phyloP scores from a whole-genome alignment of 176 grass and related monocot species.

The Zea luxurians region DNA sequence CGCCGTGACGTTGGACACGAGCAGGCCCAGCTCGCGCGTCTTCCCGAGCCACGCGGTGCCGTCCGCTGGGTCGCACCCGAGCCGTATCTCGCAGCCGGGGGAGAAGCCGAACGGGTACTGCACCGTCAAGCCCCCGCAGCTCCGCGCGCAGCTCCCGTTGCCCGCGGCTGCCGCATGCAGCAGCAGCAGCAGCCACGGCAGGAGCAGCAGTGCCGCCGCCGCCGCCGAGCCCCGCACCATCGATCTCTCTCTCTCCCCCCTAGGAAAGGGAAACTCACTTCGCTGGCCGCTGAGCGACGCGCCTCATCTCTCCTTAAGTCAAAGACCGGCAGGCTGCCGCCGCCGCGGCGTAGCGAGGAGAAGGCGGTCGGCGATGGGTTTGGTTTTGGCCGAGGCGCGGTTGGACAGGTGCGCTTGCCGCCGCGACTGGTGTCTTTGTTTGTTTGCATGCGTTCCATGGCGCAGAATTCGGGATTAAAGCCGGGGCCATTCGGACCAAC shows the following conservation, averaged over 20 bases:
- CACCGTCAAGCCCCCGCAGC: conserved; percentile 24
- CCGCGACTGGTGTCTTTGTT: conserved; percentile 4
- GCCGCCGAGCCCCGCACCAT: conserved; percentile 23
- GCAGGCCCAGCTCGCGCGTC: conserved; percentile 10
- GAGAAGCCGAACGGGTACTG: conserved; percentile 64
- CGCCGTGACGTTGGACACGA: conserved; percentile 46
- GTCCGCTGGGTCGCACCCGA: conserved; percentile 18
- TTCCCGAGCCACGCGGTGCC: conserved; percentile 15
- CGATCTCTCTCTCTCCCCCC: background rate
- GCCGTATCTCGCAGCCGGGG: conserved; percentile 29
- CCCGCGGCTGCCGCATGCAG: conserved; percentile 32
- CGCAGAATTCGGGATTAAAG: conserved; percentile 48
- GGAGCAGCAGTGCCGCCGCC: conserved; percentile 29
- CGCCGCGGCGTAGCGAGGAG: background rate
- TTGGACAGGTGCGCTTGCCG: conserved; percentile 7
- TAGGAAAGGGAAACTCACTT: conserved; percentile 7
- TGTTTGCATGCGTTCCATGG: background rate
- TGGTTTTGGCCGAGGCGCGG: conserved; percentile 39
- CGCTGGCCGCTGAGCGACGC: background rate
- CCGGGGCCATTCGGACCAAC: conserved; percentile 29
- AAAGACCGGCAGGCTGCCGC: background rate
- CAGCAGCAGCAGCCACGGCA: background rate
- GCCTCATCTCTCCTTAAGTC: conserved; percentile 12
- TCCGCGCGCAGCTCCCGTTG: conserved; percentile 34
- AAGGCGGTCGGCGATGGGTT: conserved; percentile 30